Base-by-base conservation (phyloP, 768 basidiomycete genomes). In the Pisolithus albus region DNA sequence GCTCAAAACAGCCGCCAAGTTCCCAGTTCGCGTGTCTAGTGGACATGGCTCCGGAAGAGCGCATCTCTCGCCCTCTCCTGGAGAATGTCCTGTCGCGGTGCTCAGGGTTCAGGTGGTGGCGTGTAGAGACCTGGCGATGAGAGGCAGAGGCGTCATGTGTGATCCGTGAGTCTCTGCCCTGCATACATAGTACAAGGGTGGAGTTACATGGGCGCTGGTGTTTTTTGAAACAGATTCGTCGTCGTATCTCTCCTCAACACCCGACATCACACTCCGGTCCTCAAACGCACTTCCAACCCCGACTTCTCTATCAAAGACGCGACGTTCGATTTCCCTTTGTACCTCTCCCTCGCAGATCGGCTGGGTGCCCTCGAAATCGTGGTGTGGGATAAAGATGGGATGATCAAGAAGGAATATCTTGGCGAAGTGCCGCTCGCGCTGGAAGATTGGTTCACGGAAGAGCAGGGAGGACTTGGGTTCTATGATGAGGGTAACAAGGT, bases 371-470 rank as follows among this genome's bases (percentile, higher is more conserved):
- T 97, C 40, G 93, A 97, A 67, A 72, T 92, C 32, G 84, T 96
- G 11, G 76, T 93, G 0, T 99, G 95, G 94, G 93, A 94, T 69
- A 92, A 86, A 72, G 94, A 97, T 67, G 73, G 89, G 57, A 65
- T 92, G 60, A 52, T 71, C 51, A 80, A 76, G 61, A 96, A 93
- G 71, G 95, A 97, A 41, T 99, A 96, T 65, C 76, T 99, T 13
- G 96, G 96, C 15, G 95, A 99, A 67, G 78, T 81, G 5, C 79
- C 84, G 0, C 57, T 97, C 6, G 79, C 82, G 0, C 64, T 95
- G n/a, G 84, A 84, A 18, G 82, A 88, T 32, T 95, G 92, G 91
- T 96, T 93, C 47, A 18, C 57, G 51, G 52, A 73, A 55, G 38
- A 72, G 62, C 51, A 34, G 1, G 34, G 65, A 23, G 55, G 59